Evolutionary conservation across 495 filamentous ascomycete genomes (phyloP).

Genomic region (Cryomyces minteri): DNA sequence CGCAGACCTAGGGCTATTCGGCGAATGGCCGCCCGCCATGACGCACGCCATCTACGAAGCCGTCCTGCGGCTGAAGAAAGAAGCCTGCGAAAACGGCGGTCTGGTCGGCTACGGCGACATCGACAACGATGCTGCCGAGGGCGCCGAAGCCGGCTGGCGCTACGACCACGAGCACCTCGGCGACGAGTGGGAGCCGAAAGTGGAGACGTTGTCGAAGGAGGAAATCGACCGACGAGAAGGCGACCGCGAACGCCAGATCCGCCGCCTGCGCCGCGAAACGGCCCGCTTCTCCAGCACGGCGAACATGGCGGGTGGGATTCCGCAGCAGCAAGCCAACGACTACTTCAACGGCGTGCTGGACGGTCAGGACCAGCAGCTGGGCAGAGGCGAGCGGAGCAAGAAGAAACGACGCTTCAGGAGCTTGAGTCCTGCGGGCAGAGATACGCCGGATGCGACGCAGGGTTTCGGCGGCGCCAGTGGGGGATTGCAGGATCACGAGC

Average conservation of each 20-base stretch:
- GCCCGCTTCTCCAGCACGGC: conserved; percentile 76
- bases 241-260: conserved; percentile 78
- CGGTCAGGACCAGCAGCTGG: conserved; percentile 46
- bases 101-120: conserved; percentile 61
- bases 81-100: conserved; percentile 78
- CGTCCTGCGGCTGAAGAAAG: conserved; percentile 82
- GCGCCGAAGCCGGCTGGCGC: conserved; percentile 74
- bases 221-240: conserved; percentile 97
- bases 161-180: conserved; percentile 80
- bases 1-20: conserved; percentile 70
- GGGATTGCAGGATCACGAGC: conserved; percentile 38
- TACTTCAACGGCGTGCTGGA: conserved; percentile 17
- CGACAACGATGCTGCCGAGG: conserved; percentile 71
- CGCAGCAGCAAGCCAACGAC: conserved; percentile 24
- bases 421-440: conserved; percentile 55
- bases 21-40: conserved; percentile 89
- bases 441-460: conserved; percentile 53
- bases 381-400: conserved; percentile 74
- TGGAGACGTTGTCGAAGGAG: conserved; percentile 79
- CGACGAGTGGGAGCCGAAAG: conserved; percentile 86
- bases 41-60: conserved; percentile 96
- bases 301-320: conserved; percentile 47
- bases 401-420: conserved; percentile 88
- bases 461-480: conserved; percentile 48
- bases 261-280: conserved; percentile 74